Conservation (phyloP, 495 filamentous ascomycete genomes). For the Lophium mytilinum region DNA sequence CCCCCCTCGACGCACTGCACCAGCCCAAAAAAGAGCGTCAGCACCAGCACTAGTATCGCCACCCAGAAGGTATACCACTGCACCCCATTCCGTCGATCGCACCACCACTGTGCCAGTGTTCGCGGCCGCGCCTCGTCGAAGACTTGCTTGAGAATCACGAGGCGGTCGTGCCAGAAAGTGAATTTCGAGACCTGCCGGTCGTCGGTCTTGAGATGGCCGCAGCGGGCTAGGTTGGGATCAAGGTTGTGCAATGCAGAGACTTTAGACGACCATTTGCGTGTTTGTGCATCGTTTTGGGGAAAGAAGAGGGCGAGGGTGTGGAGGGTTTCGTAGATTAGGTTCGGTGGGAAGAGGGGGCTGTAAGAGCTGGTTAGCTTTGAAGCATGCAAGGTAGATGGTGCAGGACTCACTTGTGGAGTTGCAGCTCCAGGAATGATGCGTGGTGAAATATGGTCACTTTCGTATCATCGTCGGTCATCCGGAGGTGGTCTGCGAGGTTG, state of each 20-base stretch:
- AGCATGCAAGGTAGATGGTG: not conserved
- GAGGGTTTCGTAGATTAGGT: slow-evolving; percentile 40
- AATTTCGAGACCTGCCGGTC: slow-evolving; percentile 41
- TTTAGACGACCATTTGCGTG: slow-evolving; percentile 5
- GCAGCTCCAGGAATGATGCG: slow-evolving; percentile 32
- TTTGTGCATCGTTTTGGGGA: slow-evolving; percentile 27
- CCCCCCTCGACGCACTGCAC: slow-evolving; percentile 34
- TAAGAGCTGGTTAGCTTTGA: not conserved
- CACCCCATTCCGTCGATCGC: slow-evolving; percentile 41
- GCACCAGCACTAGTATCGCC: slow-evolving; percentile 38
- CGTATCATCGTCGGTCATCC: slow-evolving; percentile 34
- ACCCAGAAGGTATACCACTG: slow-evolving; percentile 53
- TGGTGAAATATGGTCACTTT: slow-evolving; percentile 41
- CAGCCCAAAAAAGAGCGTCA: slow-evolving; percentile 46
- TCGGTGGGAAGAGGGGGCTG: slow-evolving; percentile 27
- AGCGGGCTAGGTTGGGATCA: slow-evolving; percentile 23
- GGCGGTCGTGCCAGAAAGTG: slow-evolving; percentile 43
- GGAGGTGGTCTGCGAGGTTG: slow-evolving; percentile 42
- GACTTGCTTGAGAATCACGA: slow-evolving; percentile 43
- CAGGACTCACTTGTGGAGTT: slow-evolving; percentile 10
- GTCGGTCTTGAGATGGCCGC: slow-evolving; percentile 27
- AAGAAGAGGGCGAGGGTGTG: slow-evolving; percentile 41
- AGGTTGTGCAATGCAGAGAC: slow-evolving; percentile 7
- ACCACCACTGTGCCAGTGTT: slow-evolving; percentile 44
- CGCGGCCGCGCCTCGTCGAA: slow-evolving; percentile 45